These are phyloP conservation scores for Fraxinus dipetala DNA, from an alignment of 305 asterid genomes.

Conservation along the genomic window DNA sequence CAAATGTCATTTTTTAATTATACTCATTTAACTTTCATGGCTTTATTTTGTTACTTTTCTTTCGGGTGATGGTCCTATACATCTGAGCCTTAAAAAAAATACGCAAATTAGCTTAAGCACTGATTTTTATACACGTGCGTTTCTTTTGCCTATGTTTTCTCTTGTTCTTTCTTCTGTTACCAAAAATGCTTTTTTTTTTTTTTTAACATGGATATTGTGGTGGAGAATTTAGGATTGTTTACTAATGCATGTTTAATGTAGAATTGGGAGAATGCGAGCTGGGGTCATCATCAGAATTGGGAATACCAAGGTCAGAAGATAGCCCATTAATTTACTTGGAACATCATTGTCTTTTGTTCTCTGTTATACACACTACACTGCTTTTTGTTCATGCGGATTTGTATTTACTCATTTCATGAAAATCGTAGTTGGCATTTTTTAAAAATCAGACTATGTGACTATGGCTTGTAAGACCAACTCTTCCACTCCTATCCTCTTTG, in stretches of 20 bases:
- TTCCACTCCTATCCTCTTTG: neutral
- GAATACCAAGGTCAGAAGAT: constrained; percentile 64
- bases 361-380: constrained; percentile 11
- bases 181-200: neutral
- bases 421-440: constrained; percentile 12
- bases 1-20: neutral
- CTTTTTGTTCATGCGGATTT: neutral
- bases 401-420: constrained; percentile 17
- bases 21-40: neutral
- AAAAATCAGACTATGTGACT: neutral
- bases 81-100: neutral
- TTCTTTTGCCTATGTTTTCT: neutral
- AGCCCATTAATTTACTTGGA: constrained; percentile 17
- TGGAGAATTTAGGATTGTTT: constrained; percentile 16
- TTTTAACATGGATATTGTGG: constrained; percentile 8
- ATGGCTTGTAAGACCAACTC: neutral
- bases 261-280: constrained; percentile 76
- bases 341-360: constrained; percentile 4
- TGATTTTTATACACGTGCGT: neutral
- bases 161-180: constrained; percentile 1
- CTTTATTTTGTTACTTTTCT: neutral
- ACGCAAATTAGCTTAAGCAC: neutral
- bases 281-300: constrained; percentile 83
- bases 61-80: neutral
- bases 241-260: constrained; percentile 36